Conservation (phyloP, 495 filamentous ascomycete species). For the Pseudotulostoma volvatum region DNA sequence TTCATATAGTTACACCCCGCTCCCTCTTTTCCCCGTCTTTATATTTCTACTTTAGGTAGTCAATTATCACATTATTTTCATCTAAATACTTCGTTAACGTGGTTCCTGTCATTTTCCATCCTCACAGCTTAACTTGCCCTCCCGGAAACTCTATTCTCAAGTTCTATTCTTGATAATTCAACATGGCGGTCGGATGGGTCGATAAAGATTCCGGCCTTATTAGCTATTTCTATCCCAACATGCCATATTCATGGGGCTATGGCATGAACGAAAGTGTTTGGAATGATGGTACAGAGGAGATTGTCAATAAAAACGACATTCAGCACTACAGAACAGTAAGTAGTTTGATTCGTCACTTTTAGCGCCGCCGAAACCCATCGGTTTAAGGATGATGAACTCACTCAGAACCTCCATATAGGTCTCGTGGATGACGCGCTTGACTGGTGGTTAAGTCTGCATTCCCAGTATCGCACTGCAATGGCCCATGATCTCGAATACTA, state of each 20-base stretch:
- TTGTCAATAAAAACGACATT: not conserved
- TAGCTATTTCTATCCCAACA: not conserved
- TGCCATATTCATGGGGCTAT: not conserved
- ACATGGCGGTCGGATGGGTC: too few species aligned
- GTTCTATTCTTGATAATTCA: too few species aligned
- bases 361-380: not conserved
- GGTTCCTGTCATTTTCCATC: too few species aligned
- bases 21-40: too few species aligned
- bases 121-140: too few species aligned
- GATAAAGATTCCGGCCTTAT: not conserved
- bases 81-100: too few species aligned
- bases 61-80: too few species aligned
- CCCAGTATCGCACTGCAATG: not conserved
- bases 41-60: too few species aligned
- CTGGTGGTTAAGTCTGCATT: not conserved
- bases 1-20: too few species aligned
- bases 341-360: not conserved
- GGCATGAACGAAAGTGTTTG: too few species aligned
- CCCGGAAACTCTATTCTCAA: too few species aligned
- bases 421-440: not conserved
- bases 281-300: not conserved
- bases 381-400: not conserved
- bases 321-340: not conserved
- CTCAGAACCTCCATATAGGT: not conserved
- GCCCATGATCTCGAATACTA: not conserved